Evolutionary conservation across 2,329 filamentous ascomycete genomes (phyloP).

Genomic region (Clarireedia paspali): DNA sequence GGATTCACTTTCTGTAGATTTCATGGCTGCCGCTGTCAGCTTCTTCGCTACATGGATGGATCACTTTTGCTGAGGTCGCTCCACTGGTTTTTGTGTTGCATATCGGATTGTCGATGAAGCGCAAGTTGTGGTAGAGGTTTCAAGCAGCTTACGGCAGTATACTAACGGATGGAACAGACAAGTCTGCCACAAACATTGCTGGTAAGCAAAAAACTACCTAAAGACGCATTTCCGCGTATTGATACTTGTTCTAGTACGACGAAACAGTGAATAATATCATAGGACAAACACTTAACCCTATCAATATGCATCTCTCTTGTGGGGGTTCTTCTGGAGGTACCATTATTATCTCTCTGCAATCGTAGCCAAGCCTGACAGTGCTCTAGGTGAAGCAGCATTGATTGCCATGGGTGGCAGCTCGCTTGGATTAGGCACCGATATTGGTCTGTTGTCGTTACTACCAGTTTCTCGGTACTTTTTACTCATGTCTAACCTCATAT

Average conservation of each 20-base stretch:
- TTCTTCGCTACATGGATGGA: too few species aligned
- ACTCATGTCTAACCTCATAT: neutral
- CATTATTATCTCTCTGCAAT: neutral
- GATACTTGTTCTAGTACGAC: slow-evolving; percentile 4
- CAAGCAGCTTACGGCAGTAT: neutral
- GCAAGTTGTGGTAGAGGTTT: neutral
- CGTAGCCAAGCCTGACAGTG: neutral
- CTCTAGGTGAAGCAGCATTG: slow-evolving; percentile 20
- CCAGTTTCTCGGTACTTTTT: neutral
- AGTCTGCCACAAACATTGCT: slow-evolving; percentile 31
- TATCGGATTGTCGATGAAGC: too few species aligned
- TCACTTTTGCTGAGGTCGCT: too few species aligned
- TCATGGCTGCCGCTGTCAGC: too few species aligned
- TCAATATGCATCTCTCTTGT: slow-evolving; percentile 46
- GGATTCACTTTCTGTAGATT: too few species aligned
- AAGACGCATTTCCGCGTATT: neutral
- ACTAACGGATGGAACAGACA: slow-evolving; percentile 19
- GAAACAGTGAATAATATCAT: slow-evolving; percentile 37
- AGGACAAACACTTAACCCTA: slow-evolving; percentile 44
- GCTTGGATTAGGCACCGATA: slow-evolving; percentile 23
- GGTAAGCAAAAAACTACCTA: neutral
- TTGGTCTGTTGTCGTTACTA: slow-evolving; percentile 10
- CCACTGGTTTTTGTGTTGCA: too few species aligned
- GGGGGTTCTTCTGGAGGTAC: slow-evolving; percentile 53
- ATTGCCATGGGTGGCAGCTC: slow-evolving; percentile 17